A percentile compares a stretch with the other conserved stretches of the same genome.
phyloP scores from a whole-genome alignment of 768 basidiomycete species.

The Tricholoma terreum region DNA sequence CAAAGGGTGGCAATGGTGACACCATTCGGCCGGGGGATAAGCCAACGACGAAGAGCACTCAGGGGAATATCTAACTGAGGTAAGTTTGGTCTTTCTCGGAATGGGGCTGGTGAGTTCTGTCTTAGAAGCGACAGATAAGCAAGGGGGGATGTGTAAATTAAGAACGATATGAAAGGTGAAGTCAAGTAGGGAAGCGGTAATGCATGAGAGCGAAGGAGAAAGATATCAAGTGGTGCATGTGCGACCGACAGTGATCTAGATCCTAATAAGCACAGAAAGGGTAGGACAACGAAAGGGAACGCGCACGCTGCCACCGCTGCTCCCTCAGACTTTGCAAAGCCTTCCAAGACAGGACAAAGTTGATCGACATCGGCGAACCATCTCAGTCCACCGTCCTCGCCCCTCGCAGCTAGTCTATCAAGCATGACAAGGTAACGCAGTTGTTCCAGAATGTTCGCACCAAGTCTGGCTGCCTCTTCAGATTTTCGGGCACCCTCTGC shows the following conservation, averaged over 20 bases:
- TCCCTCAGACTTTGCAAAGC: slow-evolving; percentile 53
- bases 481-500: slow-evolving; percentile 47
- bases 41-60: slow-evolving; percentile 41
- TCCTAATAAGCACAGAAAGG: slow-evolving; percentile 1
- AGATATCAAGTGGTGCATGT: slow-evolving; percentile 65
- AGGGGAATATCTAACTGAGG: slow-evolving; percentile 53
- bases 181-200: slow-evolving; percentile 72
- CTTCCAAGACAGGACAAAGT: slow-evolving; percentile 46
- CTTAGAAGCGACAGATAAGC: slow-evolving; percentile 64
- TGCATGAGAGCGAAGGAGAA: slow-evolving; percentile 60
- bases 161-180: slow-evolving; percentile 67
- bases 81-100: slow-evolving; percentile 19
- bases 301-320: slow-evolving; percentile 52
- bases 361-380: slow-evolving; percentile 74
- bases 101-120: slow-evolving; percentile 18
- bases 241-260: slow-evolving; percentile 37
- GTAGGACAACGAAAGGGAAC: neutral
- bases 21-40: slow-evolving; percentile 44
- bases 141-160: slow-evolving; percentile 65
- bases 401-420: slow-evolving; percentile 61
- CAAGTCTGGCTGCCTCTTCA: slow-evolving; percentile 48
- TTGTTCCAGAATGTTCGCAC: slow-evolving; percentile 48
- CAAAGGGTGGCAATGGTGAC: slow-evolving; percentile 54
- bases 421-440: slow-evolving; percentile 69
- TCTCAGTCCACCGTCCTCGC: slow-evolving; percentile 59